Evolutionary conservation across 2,329 filamentous ascomycete species (phyloP).

Genomic region (Emergomyces africanus): DNA sequence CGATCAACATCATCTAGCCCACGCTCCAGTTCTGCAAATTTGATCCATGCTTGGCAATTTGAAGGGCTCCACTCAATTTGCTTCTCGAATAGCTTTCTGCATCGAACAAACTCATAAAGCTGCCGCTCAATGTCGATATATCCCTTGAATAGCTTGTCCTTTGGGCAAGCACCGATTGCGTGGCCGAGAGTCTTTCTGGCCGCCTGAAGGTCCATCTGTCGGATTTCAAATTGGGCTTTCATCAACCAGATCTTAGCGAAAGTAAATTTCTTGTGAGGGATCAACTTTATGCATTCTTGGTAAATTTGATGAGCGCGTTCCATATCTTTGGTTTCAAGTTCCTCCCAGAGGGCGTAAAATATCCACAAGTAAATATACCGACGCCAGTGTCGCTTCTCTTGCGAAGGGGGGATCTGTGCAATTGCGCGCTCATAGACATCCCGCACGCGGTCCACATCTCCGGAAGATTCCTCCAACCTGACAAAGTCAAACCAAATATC

Average conservation of each 20-base stretch:
- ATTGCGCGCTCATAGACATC: slow-evolving; percentile 95
- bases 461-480: slow-evolving; percentile 72
- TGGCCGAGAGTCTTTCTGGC: slow-evolving; percentile 83
- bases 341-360: slow-evolving; percentile 93
- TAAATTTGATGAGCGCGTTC: slow-evolving; percentile 81
- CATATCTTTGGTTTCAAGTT: slow-evolving; percentile 67
- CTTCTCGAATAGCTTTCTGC: slow-evolving; percentile 84
- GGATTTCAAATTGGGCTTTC: slow-evolving; percentile 85
- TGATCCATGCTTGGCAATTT: slow-evolving; percentile 91
- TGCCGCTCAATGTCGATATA: slow-evolving; percentile 90
- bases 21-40: slow-evolving; percentile 85
- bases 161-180: slow-evolving; percentile 87
- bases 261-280: slow-evolving; percentile 94
- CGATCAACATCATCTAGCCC: slow-evolving; percentile 83
- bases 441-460: slow-evolving; percentile 68
- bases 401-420: slow-evolving; percentile 84
- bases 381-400: slow-evolving; percentile 95
- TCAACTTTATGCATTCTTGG: slow-evolving; percentile 69
- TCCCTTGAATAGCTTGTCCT: slow-evolving; percentile 86
- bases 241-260: slow-evolving; percentile 95
- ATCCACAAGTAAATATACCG: slow-evolving; percentile 97
- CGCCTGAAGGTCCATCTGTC: slow-evolving; percentile 65
- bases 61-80: slow-evolving; percentile 83
- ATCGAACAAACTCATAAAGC: slow-evolving; percentile 86
- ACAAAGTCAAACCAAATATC: slow-evolving; percentile 96